Conservation (phyloP, 768 basidiomycete genomes). For the Scleroderma bovista region DNA sequence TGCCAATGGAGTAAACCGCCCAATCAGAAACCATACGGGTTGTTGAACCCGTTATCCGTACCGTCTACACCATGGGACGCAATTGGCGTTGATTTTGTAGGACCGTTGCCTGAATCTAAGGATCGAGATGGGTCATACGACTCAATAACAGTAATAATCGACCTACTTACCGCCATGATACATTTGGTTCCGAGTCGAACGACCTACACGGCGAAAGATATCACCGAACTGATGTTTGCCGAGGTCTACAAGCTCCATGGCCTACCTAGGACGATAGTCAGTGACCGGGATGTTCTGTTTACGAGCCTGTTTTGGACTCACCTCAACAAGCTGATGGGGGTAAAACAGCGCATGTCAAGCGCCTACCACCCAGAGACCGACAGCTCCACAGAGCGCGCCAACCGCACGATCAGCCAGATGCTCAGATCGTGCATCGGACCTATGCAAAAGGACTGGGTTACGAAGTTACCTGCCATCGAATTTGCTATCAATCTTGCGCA, state of each 20-base stretch:
- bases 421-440: not conserved
- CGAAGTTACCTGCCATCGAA: constrained; percentile 25
- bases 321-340: constrained; percentile 8
- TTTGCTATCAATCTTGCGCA: constrained; percentile 33
- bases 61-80: constrained; percentile 30
- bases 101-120: constrained; percentile 12
- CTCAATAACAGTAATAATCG: constrained; percentile 19
- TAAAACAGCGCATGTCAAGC: constrained; percentile 9
- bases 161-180: constrained; percentile 19
- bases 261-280: constrained; percentile 20
- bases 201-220: not conserved
- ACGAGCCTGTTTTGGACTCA: constrained; percentile 21
- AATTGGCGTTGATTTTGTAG: constrained; percentile 38
- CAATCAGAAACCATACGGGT: constrained; percentile 23
- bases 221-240: constrained; percentile 13
- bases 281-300: constrained; percentile 26
- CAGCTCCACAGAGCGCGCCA: not conserved
- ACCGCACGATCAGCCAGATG: not conserved
- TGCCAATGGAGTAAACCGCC: constrained; percentile 15
- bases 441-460: constrained; percentile 13
- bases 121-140: constrained; percentile 17
- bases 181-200: constrained; percentile 17
- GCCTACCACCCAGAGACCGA: constrained; percentile 5
- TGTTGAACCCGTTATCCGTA: constrained; percentile 21
- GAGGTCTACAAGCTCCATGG: constrained; percentile 26